A percentile compares a stretch with the other conserved stretches of the same genome.
Evolutionary conservation across 805 yeast species (phyloP).

Genomic region (Wickerhamomyces tratensis): DNA sequence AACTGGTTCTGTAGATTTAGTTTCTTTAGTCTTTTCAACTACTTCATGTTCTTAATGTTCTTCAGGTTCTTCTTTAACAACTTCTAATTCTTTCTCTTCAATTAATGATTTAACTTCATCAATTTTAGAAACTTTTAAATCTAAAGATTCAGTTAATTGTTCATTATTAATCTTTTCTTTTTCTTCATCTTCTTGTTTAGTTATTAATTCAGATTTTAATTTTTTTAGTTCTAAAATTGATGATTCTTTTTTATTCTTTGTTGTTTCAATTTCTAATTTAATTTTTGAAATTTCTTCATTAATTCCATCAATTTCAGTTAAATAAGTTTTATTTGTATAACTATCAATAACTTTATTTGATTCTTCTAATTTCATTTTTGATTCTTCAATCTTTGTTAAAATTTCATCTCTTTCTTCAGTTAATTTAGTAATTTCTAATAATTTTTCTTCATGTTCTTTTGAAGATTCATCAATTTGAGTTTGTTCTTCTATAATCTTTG

Average conservation of each 20-base stretch:
- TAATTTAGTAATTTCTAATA: conserved; percentile 10
- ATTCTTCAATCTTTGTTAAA: conserved; percentile 2
- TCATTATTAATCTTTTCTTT: conserved; percentile 8
- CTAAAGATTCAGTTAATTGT: conserved; percentile 7
- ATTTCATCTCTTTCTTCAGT: conserved; percentile 10
- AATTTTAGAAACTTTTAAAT: conserved; percentile 8
- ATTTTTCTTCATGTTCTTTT: conserved; percentile 7
- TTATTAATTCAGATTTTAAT: not conserved
- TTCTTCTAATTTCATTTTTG: conserved; percentile 1
- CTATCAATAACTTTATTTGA: conserved; percentile 2
- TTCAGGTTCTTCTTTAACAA: conserved; percentile 7
- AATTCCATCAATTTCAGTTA: conserved; percentile 9
- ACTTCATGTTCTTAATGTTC: not conserved
- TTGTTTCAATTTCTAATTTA: conserved; percentile 5
- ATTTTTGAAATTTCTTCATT: conserved; percentile 10
- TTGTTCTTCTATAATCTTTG: conserved; percentile 8
- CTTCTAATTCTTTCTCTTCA: conserved; percentile 4
- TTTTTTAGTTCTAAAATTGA: conserved; percentile 1
- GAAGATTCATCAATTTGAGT: conserved; percentile 10
- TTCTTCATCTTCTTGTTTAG: conserved; percentile 4
- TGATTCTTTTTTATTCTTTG: conserved; percentile 6
- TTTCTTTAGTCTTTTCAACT: not conserved
- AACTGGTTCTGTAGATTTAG: not conserved
- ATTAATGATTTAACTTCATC: conserved; percentile 1
- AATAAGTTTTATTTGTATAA: conserved; percentile 6